phyloP scores from a whole-genome alignment of 139 green algal species.

The Micractinium conductrix region DNA sequence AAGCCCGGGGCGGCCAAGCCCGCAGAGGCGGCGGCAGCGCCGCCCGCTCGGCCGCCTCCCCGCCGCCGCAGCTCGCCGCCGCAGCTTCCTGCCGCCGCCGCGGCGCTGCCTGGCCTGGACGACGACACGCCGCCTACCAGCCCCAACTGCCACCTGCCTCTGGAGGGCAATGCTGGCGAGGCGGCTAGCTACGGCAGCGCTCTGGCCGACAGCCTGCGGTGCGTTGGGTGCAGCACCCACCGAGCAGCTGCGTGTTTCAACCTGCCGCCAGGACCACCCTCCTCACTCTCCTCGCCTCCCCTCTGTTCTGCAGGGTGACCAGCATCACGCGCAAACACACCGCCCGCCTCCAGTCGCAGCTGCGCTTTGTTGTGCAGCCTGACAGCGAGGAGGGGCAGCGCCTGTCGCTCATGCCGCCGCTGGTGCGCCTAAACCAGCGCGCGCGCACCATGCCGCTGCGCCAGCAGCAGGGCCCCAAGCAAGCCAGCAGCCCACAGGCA shows the following conservation, averaged over 20 bases:
- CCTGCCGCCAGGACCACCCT: not conserved
- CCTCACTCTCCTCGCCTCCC: too few relatives aligned
- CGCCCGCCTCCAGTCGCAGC: not conserved
- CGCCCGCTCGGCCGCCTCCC: not conserved
- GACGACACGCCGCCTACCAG: not conserved
- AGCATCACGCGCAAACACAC: not conserved
- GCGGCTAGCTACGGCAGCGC: not conserved
- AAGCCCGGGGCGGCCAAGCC: not conserved
- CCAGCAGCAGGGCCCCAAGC: not conserved
- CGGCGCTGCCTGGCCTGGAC: not conserved
- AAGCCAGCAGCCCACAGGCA: not conserved
- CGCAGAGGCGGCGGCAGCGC: not conserved
- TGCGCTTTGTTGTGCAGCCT: conserved; percentile 1
- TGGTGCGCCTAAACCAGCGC: not conserved
- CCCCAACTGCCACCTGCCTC: not conserved
- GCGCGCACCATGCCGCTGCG: not conserved
- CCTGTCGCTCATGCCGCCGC: conserved; percentile 3
- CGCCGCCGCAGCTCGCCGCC: not conserved
- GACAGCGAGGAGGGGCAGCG: not conserved
- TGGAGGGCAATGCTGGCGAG: not conserved
- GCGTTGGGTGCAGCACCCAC: not conserved
- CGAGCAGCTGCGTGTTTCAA: not conserved
- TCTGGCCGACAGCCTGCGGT: not conserved
- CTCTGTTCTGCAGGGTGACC: not conserved
- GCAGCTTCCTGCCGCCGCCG: not conserved